A percentile compares a stretch with the other conserved stretches of the same genome.
These are phyloP conservation scores for Pseudogymnoascus sp. DNA, from an alignment of 2,329 filamentous ascomycete species.

Conservation along the genomic window DNA sequence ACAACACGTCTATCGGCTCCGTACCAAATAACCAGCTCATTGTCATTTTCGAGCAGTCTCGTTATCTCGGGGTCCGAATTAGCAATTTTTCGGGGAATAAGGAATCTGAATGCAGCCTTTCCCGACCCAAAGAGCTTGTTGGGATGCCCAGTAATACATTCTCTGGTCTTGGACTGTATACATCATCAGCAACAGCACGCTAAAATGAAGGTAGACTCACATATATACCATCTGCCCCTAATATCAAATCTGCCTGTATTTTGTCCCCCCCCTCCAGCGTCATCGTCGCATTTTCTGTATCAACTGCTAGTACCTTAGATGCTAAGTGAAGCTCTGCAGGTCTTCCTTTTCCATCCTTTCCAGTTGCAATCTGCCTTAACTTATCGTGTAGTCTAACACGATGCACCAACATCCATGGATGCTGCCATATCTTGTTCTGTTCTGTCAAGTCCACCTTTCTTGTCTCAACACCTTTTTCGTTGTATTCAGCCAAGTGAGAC, in stretches of 20 bases:
- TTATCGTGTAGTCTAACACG: conserved; percentile 45
- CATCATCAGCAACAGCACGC: conserved; percentile 20
- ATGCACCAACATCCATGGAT: conserved; percentile 47
- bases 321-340: conserved; percentile 35
- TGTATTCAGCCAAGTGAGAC: conserved; percentile 31
- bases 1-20: conserved; percentile 37
- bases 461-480: conserved; percentile 16
- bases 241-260: conserved; percentile 40
- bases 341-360: conserved; percentile 28
- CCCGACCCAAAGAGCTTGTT: conserved; percentile 15
- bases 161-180: conserved; percentile 12
- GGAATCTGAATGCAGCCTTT: conserved; percentile 20
- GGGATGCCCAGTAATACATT: conserved; percentile 6
- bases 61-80: conserved; percentile 30
- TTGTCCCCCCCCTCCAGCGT: conserved; percentile 38
- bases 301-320: conserved; percentile 37
- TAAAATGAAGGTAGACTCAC: conserved; percentile 29
- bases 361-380: conserved; percentile 41
- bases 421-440: conserved; percentile 40
- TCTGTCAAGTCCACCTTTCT: conserved; percentile 30
- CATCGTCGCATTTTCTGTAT: conserved; percentile 35
- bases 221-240: conserved; percentile 50
- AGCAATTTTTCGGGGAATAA: conserved; percentile 19
- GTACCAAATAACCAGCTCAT: conserved; percentile 34
- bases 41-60: conserved; percentile 25